Conservation (phyloP, 2,329 filamentous ascomycete species). For the Pseudogymnoascus sp. region DNA sequence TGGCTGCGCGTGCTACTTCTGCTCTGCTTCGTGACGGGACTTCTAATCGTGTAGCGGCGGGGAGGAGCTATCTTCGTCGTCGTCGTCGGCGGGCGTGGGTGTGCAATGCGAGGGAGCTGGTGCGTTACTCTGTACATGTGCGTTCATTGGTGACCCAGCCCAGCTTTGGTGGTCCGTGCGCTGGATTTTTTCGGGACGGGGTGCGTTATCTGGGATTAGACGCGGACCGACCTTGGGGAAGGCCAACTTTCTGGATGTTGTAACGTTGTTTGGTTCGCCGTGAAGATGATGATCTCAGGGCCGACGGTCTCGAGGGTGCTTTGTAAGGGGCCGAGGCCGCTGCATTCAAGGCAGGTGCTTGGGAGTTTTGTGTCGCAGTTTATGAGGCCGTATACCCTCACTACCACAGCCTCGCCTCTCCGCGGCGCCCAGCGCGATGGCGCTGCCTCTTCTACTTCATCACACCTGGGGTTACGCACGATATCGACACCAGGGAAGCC, state of each 20-base stretch:
- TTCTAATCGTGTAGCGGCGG: background rate
- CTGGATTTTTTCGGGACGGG: background rate
- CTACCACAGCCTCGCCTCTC: background rate
- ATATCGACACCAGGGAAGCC: background rate
- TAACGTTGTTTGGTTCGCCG: background rate
- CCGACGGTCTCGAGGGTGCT: background rate
- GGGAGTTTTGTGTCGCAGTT: background rate
- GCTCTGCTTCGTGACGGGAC: background rate
- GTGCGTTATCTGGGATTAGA: background rate
- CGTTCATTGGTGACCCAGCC: conserved; percentile 1
- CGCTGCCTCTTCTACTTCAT: background rate
- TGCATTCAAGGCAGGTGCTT: background rate
- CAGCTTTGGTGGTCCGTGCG: conserved; percentile 1
- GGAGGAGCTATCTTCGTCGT: background rate
- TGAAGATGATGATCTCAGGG: background rate
- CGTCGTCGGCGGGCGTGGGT: background rate
- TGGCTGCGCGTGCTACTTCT: conserved; percentile 16
- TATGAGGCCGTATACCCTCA: background rate
- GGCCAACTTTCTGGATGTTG: background rate
- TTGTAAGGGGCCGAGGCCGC: background rate
- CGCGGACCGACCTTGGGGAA: background rate
- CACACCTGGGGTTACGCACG: background rate
- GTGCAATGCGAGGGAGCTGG: background rate
- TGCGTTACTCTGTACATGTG: background rate
- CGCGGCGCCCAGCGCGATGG: background rate